Conservation (phyloP, 2,329 filamentous ascomycete species). For the Scedosporium apiospermum region DNA sequence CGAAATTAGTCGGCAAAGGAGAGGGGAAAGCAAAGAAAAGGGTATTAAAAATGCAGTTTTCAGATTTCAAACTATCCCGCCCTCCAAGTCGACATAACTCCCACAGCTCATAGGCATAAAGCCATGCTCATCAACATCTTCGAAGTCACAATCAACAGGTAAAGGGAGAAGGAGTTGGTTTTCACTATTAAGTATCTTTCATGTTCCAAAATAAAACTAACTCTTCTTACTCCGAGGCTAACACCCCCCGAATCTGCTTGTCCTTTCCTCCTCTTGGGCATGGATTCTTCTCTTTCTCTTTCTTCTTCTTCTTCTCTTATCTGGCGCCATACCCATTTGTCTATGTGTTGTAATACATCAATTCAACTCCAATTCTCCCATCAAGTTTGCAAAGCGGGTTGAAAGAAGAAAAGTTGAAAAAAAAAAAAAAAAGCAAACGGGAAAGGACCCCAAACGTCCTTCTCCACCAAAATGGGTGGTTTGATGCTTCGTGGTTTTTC, state of each 20-base stretch:
- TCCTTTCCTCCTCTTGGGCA: background rate
- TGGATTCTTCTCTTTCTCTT: background rate
- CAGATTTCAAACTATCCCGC: too few relatives aligned
- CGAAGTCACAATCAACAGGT: too few relatives aligned
- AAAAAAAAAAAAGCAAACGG: conserved; percentile 13
- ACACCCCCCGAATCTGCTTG: too few relatives aligned
- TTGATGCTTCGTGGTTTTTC: background rate
- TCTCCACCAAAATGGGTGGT: background rate
- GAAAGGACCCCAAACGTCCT: conserved; percentile 17
- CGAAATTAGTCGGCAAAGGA: background rate
- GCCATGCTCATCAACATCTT: too few relatives aligned
- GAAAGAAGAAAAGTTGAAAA: too few relatives aligned
- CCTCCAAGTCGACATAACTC: too few relatives aligned
- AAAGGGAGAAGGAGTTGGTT: too few relatives aligned
- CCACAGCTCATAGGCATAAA: too few relatives aligned
- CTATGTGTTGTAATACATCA: background rate
- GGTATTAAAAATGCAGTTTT: too few relatives aligned
- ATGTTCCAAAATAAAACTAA: too few relatives aligned
- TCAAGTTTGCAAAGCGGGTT: background rate
- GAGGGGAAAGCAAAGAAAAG: background rate
- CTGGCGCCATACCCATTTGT: background rate
- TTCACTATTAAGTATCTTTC: too few relatives aligned
- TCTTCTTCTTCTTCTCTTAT: background rate
- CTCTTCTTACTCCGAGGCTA: too few relatives aligned
- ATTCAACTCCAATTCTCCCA: background rate